Percentiles rank a stretch among this genome's conserved stretches.
Conservation (phyloP, 352 stramenopile genomes). For the Globisporangium echinulatum region DNA sequence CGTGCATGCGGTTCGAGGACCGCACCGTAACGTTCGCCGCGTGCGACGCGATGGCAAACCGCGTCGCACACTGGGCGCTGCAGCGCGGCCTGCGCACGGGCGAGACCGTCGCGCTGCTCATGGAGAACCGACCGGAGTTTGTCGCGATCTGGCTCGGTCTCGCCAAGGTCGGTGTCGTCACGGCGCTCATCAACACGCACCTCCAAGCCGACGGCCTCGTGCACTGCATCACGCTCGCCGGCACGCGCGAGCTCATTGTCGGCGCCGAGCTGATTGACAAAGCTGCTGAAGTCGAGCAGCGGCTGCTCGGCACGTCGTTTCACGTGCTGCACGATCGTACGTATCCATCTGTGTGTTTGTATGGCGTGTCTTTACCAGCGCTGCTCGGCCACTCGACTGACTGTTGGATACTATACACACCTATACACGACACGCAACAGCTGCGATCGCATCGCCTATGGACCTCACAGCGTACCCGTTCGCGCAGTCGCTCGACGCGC, state of each 20-base stretch:
- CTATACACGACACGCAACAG: conserved; percentile 1
- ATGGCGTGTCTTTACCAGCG: not conserved
- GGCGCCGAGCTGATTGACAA: conserved; percentile 53
- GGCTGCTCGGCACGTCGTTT: conserved; percentile 36
- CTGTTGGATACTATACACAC: conserved; percentile 2
- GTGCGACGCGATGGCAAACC: conserved; percentile 62
- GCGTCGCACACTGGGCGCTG: conserved; percentile 69
- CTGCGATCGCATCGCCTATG: conserved; percentile 9
- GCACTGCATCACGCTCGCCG: conserved; percentile 66
- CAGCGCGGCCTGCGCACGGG: conserved; percentile 35
- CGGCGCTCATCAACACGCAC: conserved; percentile 83
- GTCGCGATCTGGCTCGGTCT: conserved; percentile 79
- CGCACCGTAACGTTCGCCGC: conserved; percentile 46
- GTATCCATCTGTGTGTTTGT: not conserved
- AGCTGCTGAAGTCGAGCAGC: conserved; percentile 22
- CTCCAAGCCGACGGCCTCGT: conserved; percentile 57
- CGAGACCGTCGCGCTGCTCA: conserved; percentile 74
- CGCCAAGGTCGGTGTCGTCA: conserved; percentile 76
- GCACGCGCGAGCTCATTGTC: conserved; percentile 60
- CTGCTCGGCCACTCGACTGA: not conserved
- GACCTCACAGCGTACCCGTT: conserved; percentile 16
- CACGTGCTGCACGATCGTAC: conserved; percentile 50
- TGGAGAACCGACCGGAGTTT: conserved; percentile 85
- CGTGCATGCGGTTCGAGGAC: conserved; percentile 52
- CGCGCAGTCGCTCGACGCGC: conserved; percentile 37